Conservation (phyloP, 2,329 filamentous ascomycete species). For the Ophiostoma ulmi region DNA sequence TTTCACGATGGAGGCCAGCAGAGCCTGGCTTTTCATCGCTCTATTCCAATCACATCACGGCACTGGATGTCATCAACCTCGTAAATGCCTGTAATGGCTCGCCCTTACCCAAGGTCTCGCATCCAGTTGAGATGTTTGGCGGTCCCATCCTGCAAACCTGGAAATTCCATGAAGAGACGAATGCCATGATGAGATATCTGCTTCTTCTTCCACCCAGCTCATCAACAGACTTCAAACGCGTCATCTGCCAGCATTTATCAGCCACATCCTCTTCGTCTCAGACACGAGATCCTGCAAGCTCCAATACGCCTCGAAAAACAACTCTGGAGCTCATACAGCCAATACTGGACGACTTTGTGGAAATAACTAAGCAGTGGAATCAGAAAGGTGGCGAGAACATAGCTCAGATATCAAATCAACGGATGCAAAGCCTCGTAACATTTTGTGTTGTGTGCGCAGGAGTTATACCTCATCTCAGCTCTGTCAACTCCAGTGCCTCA, state of each 20-base stretch:
- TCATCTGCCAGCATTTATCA: conserved; percentile 18
- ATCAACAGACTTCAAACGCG: not conserved
- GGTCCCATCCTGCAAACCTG: conserved; percentile 47
- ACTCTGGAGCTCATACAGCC: conserved; percentile 51
- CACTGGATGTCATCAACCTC: conserved; percentile 62
- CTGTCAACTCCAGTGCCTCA: conserved; percentile 45
- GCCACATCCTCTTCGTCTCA: not conserved
- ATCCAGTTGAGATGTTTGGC: conserved; percentile 40
- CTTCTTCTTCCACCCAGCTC: conserved; percentile 44
- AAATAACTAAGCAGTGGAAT: conserved; percentile 46
- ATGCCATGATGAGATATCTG: conserved; percentile 49
- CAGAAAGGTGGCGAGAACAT: conserved; percentile 41
- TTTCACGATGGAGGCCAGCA: conserved; percentile 75
- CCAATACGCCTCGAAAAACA: conserved; percentile 46
- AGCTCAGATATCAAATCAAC: conserved; percentile 47
- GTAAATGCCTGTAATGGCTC: conserved; percentile 64
- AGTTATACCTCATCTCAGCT: conserved; percentile 45
- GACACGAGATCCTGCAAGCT: conserved; percentile 24
- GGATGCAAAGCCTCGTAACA: conserved; percentile 48
- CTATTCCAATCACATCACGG: conserved; percentile 58
- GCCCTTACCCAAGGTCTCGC: conserved; percentile 33
- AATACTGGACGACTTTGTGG: conserved; percentile 47
- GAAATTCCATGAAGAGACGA: conserved; percentile 41
- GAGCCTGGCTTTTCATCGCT: conserved; percentile 64
- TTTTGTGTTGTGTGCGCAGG: conserved; percentile 45